Evolutionary conservation across 176 grass and related monocot species (phyloP).

Genomic region (Tuctoria greenei): DNA sequence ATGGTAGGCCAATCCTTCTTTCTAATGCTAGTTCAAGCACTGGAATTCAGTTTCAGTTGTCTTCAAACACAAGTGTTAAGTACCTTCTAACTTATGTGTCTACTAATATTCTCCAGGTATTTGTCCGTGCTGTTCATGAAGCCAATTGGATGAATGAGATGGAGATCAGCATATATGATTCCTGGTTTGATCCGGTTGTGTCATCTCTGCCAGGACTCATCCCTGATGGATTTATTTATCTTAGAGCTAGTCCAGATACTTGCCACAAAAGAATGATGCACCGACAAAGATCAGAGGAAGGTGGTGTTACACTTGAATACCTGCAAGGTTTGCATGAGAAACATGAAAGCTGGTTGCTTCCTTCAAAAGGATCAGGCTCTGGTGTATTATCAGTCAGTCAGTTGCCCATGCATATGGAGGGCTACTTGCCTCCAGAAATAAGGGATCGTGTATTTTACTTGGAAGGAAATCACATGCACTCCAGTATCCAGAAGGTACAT

Average conservation of each 20-base stretch:
- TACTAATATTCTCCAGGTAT: slow-evolving; percentile 52
- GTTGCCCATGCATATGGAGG: slow-evolving; percentile 57
- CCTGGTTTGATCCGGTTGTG: slow-evolving; percentile 96
- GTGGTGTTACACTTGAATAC: slow-evolving; percentile 81
- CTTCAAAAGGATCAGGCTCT: slow-evolving; percentile 48
- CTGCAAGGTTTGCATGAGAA: slow-evolving; percentile 92
- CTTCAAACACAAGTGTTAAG: background rate
- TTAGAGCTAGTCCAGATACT: slow-evolving; percentile 87
- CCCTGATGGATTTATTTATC: slow-evolving; percentile 95
- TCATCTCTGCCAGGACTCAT: slow-evolving; percentile 85
- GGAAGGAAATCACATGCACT: slow-evolving; percentile 91
- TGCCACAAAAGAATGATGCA: slow-evolving; percentile 89
- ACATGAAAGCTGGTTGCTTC: slow-evolving; percentile 91
- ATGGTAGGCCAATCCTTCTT: slow-evolving; percentile 66
- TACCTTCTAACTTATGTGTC: background rate
- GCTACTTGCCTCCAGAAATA: slow-evolving; percentile 69
- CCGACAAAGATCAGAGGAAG: slow-evolving; percentile 83
- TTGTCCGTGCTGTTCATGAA: slow-evolving; percentile 94
- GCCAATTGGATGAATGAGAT: slow-evolving; percentile 99
- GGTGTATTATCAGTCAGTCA: slow-evolving; percentile 72
- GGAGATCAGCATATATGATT: slow-evolving; percentile 98
- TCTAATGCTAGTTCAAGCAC: slow-evolving; percentile 14
- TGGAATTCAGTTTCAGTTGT: background rate
- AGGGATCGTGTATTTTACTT: slow-evolving; percentile 75
- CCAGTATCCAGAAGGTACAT: slow-evolving; percentile 79